Evolutionary conservation across 306 rosid genomes (phyloP).

Genomic region (Biancaea sappan): DNA sequence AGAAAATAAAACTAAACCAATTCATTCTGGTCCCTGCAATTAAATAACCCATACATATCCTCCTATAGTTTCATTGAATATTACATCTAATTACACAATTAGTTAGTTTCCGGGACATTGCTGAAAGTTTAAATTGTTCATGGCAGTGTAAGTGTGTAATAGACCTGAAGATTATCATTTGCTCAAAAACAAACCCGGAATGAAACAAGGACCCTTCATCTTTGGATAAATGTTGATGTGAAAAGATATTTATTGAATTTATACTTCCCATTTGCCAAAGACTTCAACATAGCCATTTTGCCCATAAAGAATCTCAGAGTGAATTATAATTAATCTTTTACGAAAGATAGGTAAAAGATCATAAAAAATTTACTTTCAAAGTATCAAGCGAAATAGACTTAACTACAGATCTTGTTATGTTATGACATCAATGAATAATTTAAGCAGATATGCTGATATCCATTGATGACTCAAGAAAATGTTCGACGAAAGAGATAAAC

Average conservation of each 20-base stretch:
- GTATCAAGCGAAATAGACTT: conserved; percentile 11
- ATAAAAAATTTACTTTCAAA: not conserved
- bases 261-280: not conserved
- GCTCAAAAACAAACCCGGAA: not conserved
- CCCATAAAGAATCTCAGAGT: not conserved
- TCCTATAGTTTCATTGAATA: not conserved
- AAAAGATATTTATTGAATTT: not conserved
- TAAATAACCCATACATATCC: not conserved
- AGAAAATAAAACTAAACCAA: not conserved
- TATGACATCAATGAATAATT: not conserved
- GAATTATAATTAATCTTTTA: conserved; percentile 2
- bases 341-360: conserved; percentile 4
- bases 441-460: conserved; percentile 22
- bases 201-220: not conserved
- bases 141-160: not conserved
- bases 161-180: not conserved
- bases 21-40: not conserved
- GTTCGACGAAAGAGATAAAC: not conserved
- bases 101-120: not conserved
- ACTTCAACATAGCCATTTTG: not conserved
- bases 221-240: not conserved
- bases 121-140: not conserved
- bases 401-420: conserved; percentile 2
- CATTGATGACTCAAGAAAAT: conserved; percentile 11
- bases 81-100: not conserved